Evolutionary conservation across 169 alveolate species (phyloP), one percentile per base, ranked within the genome.

Genomic region (Plasmodium relictum): DNA sequence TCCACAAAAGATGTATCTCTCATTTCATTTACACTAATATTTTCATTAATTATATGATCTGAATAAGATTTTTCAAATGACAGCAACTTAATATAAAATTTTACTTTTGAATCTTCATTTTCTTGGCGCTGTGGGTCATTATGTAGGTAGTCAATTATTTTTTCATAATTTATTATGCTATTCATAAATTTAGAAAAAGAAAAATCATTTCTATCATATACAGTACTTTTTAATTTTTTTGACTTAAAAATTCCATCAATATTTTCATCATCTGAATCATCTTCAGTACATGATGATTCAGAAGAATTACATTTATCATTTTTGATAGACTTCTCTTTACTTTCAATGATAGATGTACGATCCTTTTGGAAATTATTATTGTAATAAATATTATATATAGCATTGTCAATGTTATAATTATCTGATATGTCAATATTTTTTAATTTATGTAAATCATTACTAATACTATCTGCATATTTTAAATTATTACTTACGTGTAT

Each of bases 231-330:
- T 54, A 83, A 83, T 45, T 83, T 83, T 70, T 83, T 83, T 10
- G 91, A 54, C 56, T 83, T 83, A 83, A 83, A 83, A 56, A 83
- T 68, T 16, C 91, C 91, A 83, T 83, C 91, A 18, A 83, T 59
- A 50, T 83, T 83, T 83, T 83, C 91, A 70, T 83, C 91, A 45
- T 83, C 91, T 45, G 91, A 54, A 42, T 83, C 91, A 54, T 83
- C 74, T 68, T 83, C 91, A 83, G 86, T 83, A 62, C 52, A 54
- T 54, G 91, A 69, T 22, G 86, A 83, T 48, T 70, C 86, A 24
- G 85, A 83, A 14, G 89, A 63, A 16, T 18, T 42, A 56, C n/a
- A n/a, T 42, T 58, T 37, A 26, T 48, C 3, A 31, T 31, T 31
- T 2, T 31, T 31, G 39, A 3, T 31, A 31, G 39, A 31, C 39